A percentile compares a stretch with the other conserved stretches of the same genome.
These are phyloP conservation scores for Parsonsia alboflavescens DNA, from an alignment of 257 asterid genomes.

Conservation along the genomic window DNA sequence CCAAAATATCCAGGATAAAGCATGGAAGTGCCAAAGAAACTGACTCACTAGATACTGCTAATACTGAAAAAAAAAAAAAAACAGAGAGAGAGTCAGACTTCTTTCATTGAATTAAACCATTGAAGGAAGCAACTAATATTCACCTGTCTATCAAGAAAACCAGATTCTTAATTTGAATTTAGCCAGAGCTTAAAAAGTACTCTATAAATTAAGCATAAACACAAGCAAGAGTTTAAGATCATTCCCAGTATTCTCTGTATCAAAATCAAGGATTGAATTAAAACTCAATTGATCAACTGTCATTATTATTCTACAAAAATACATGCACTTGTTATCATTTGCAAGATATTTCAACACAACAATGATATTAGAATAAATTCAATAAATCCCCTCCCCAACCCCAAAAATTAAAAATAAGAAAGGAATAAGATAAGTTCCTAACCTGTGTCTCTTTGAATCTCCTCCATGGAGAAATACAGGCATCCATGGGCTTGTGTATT, in stretches of 20 bases:
- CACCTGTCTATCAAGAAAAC: not conserved
- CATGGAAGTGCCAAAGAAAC: not conserved
- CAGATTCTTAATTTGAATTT: not conserved
- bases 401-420: not conserved
- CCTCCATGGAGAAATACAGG: not conserved
- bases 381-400: not conserved
- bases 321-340: not conserved
- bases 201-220: not conserved
- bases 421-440: not conserved
- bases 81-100: no score
- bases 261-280: not conserved
- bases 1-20: not conserved
- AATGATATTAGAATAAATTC: not conserved
- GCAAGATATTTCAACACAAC: not conserved
- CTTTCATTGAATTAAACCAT: not conserved
- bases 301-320: not conserved
- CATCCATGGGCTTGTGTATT: not conserved
- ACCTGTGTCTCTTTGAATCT: not conserved
- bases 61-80: no score
- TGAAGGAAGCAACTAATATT: not conserved
- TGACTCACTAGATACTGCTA: not conserved
- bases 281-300: not conserved
- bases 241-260: not conserved
- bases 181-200: not conserved
- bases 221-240: not conserved